Percentiles rank a stretch among this genome's conserved stretches.
phyloP scores from a whole-genome alignment of 169 alveolate genomes.

The Cryptosporidium sp. region DNA sequence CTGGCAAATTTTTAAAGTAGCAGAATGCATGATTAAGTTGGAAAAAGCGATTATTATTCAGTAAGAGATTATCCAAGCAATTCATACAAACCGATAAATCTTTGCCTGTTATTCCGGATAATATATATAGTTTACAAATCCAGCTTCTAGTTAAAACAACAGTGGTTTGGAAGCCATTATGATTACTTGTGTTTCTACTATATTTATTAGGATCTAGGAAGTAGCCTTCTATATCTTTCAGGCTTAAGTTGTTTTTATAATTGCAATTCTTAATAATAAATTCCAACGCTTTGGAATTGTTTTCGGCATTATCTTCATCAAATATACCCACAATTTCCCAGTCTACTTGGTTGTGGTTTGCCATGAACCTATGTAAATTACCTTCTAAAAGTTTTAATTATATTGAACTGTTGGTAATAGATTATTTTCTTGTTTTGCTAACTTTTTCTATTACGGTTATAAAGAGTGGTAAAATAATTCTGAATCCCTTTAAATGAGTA shows the following conservation, averaged over 20 bases:
- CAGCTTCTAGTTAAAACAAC: conserved; percentile 1
- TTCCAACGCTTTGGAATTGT: too few species aligned
- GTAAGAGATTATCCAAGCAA: neutral
- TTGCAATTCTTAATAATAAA: too few species aligned
- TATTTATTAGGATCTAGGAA: neutral
- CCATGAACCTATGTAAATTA: neutral
- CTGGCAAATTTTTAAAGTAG: conserved; percentile 3
- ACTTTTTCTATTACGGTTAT: too few species aligned
- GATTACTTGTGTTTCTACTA: neutral
- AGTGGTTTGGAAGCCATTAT: neutral
- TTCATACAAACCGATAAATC: conserved; percentile 27
- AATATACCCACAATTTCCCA: conserved; percentile 35
- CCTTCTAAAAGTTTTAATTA: neutral
- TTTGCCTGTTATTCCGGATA: conserved; percentile 17
- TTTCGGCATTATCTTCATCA: neutral
- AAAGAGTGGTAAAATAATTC: too few species aligned
- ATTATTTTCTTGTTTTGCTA: neutral
- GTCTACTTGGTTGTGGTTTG: neutral
- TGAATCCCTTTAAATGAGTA: neutral
- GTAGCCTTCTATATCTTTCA: neutral
- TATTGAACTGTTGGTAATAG: neutral
- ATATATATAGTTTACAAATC: conserved; percentile 33
- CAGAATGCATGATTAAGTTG: neutral
- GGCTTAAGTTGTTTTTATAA: neutral
- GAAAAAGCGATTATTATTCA: too few species aligned